Evolutionary conservation across 2,329 filamentous ascomycete genomes (phyloP), one percentile per base, ranked within the genome.

Genomic region (Parafenestella ontariensis): DNA sequence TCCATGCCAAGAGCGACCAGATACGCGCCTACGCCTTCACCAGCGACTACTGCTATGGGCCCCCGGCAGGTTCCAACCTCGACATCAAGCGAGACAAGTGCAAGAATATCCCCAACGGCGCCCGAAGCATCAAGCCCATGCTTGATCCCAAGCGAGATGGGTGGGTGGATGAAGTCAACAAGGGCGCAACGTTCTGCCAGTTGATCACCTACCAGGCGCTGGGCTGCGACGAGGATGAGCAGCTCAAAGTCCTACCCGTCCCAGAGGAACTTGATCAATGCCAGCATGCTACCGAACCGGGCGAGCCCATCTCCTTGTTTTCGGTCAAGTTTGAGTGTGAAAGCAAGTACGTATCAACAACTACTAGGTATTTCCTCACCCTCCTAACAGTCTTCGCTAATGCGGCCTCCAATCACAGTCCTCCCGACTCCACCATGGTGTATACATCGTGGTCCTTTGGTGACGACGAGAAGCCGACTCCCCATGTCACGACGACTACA

Each of bases 1-100:
- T 59, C 36, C 46, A 65, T 8, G 66, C 62, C 45, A 61, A 56
- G 28, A 43, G 59, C 3, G 44, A 48, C 40, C 62, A 58, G 41
- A 28, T 70, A 18, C 43, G 52, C 7, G 15, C 66, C 24, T 63
- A 56, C 23, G 23, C 48, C 29, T 72, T 64, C 52, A n/a, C 18
- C 33, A 54, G 39, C 15, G 26, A 50, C 9, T 42, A 57, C 41
- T 72, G 69, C 49, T 41, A 50, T 4, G 67, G 59, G 31, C 15
- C 52, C 7, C 58, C 66, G 5, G 26, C 53, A 2, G 51, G 43
- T 17, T 44, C 33, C 24, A 62, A 65, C 7, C 29, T 60, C 42
- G 65, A 71, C 40, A n/a, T 70, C 43, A 54, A 59, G 18, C 34
- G 36, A n/a, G 52, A 50, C 24, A 15, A 63, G 5, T 73, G 70